A percentile compares a stretch with the other conserved stretches of the same genome.
Conservation (phyloP, 2,329 filamentous ascomycete species). For the Fusarium goolgardi region DNA sequence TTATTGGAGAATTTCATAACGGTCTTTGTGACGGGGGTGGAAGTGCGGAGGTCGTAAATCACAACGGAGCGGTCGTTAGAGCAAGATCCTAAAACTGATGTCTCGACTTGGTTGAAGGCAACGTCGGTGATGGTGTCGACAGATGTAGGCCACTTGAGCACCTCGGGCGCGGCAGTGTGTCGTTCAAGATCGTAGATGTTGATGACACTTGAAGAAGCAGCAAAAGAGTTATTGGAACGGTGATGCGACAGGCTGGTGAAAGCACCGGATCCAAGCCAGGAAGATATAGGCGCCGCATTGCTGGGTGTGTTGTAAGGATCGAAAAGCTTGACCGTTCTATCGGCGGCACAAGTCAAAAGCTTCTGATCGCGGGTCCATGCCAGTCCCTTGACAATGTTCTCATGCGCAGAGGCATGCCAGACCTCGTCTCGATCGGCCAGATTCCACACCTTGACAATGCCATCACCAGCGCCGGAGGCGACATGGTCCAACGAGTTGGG, state of each 20-base stretch:
- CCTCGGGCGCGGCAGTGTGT: constrained; percentile 83
- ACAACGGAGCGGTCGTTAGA: constrained; percentile 88
- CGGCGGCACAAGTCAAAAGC: constrained; percentile 86
- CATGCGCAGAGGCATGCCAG: constrained; percentile 85
- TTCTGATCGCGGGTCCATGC: constrained; percentile 89
- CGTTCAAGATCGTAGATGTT: constrained; percentile 90
- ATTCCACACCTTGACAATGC: constrained; percentile 94
- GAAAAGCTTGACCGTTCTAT: constrained; percentile 89
- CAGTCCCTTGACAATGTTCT: constrained; percentile 92
- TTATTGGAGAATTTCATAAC: constrained; percentile 86
- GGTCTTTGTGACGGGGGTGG: constrained; percentile 82
- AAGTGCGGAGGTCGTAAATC: constrained; percentile 91
- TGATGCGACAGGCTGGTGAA: constrained; percentile 90
- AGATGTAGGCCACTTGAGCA: constrained; percentile 86
- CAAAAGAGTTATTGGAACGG: constrained; percentile 80
- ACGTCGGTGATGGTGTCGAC: constrained; percentile 91
- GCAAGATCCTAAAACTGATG: constrained; percentile 86
- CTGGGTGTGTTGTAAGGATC: constrained; percentile 83
- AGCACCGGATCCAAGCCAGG: constrained; percentile 84
- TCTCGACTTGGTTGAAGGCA: constrained; percentile 94
- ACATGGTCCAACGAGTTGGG: constrained; percentile 78
- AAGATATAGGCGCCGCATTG: constrained; percentile 78
- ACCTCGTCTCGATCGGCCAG: constrained; percentile 76
- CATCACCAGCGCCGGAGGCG: constrained; percentile 89
- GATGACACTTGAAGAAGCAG: constrained; percentile 79